Evolutionary conservation across 1,139 yeast genomes (phyloP), one percentile per base, ranked within the genome.

Genomic region (Geotrichum restrictum): DNA sequence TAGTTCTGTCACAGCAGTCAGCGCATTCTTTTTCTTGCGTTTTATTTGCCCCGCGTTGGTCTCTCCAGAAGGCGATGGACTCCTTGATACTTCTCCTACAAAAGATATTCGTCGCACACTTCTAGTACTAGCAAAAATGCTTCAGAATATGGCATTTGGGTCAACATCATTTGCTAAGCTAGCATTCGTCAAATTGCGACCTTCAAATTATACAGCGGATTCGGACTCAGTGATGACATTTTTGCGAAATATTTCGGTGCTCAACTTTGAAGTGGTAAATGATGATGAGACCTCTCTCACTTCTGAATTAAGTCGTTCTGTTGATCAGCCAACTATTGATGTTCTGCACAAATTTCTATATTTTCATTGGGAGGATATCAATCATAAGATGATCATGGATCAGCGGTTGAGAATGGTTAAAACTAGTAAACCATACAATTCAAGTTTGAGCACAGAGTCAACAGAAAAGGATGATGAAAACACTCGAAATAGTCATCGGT

Each of bases 31-130:
- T 37, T 88, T 88, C 64, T 73, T 89, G 58, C 74, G 96, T 58
- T 83, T 85, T 59, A 75, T 87, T 50, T 88, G 95, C 63, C 97
- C 97, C 3, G 91, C 91, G 0, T 78, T 89, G 53, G 88, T 88
- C 6, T 82, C 89, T 48, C 96, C 96, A 0, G 94, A 86, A 57
- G 74, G 82, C 5, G 79, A 82, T 47, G 66, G 66, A 5, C 49
- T 68, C 22, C 50, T 68, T 14, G 63, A 60, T 18, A 50, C 44
- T 18, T 56, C 66, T 7, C 67, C 67, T 4, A 18, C 63, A n/a
- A 59, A 59, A 18, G 77, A 74, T 29, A 79, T 81, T 11, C 83
- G 86, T 60, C 74, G 93, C 57, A 79, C 88, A 0, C 74, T 85
- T 40, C 78, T 88, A 66, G 82, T 85, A 55, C 70, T 88, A 47